phyloP scores from a whole-genome alignment of 805 yeast genomes.

The Pichia deserticola region DNA sequence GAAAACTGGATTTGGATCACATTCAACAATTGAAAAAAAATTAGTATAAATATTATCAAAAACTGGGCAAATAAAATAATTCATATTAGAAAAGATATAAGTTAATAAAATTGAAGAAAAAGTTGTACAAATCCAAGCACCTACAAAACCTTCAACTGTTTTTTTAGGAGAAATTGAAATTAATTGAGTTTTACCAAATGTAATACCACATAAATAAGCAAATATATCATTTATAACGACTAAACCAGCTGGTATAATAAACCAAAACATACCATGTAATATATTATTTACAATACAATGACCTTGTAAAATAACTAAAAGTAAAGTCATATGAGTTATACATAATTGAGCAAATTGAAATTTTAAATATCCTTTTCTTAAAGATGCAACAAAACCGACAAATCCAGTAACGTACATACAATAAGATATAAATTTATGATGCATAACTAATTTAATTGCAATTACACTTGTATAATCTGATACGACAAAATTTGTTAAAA shows the following conservation, averaged over 20 bases:
- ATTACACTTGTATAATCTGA: slow-evolving; percentile 23
- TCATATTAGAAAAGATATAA: slow-evolving; percentile 52
- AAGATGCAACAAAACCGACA: slow-evolving; percentile 80
- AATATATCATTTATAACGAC: slow-evolving; percentile 93
- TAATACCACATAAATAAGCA: slow-evolving; percentile 95
- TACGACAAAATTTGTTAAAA: slow-evolving; percentile 20
- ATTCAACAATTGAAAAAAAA: slow-evolving; percentile 53
- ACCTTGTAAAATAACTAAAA: slow-evolving; percentile 88
- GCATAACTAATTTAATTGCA: slow-evolving; percentile 31
- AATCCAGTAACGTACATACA: slow-evolving; percentile 81
- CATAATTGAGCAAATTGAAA: slow-evolving; percentile 94
- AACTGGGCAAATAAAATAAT: slow-evolving; percentile 86
- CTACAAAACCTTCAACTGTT: slow-evolving; percentile 94
- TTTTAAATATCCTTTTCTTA: slow-evolving; percentile 81
- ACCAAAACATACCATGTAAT: slow-evolving; percentile 89
- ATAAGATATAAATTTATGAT: slow-evolving; percentile 81
- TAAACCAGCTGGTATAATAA: slow-evolving; percentile 81
- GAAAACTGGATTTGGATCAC: slow-evolving; percentile 88
- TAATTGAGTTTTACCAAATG: slow-evolving; percentile 89
- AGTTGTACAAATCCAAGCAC: slow-evolving; percentile 95
- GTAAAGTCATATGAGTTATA: slow-evolving; percentile 86
- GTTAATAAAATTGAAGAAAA: slow-evolving; percentile 63
- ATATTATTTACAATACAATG: slow-evolving; percentile 88
- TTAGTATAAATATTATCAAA: slow-evolving; percentile 30
- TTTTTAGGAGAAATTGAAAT: slow-evolving; percentile 94